Conservation (phyloP, 2,329 filamentous ascomycete genomes). For the Colletotrichum sp. region DNA sequence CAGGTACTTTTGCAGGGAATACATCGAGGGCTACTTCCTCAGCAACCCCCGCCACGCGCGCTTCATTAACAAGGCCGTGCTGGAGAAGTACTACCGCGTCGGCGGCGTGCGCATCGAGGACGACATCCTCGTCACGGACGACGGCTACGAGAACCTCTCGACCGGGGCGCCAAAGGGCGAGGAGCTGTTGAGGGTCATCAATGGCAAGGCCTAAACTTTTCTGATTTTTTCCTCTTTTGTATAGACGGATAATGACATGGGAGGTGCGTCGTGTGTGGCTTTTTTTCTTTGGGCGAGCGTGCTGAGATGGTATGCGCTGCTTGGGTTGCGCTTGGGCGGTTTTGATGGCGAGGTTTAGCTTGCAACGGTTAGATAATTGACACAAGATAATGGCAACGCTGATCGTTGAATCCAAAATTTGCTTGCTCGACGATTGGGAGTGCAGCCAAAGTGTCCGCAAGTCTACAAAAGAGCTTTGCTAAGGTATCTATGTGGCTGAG, state of each 20-base stretch:
- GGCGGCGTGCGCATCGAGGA: conserved; percentile 95
- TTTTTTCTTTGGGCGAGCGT: neutral
- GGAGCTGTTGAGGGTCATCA: conserved; percentile 69
- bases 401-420: neutral
- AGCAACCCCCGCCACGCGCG: conserved; percentile 59
- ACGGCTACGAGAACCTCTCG: conserved; percentile 84
- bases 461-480: neutral
- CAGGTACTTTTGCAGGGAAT: conserved; percentile 77
- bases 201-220: conserved; percentile 27
- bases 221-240: neutral
- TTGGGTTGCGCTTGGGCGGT: neutral
- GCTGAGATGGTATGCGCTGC: neutral
- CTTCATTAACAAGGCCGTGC: conserved; percentile 67
- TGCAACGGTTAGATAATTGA: neutral
- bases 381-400: neutral
- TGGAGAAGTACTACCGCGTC: conserved; percentile 75
- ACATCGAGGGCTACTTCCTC: conserved; percentile 72
- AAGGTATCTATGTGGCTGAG: neutral
- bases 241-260: neutral
- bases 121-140: conserved; percentile 78
- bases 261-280: neutral
- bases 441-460: neutral
- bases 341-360: neutral
- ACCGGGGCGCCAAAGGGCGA: conserved; percentile 73
- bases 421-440: neutral